These are phyloP conservation scores for Cutaneotrichosporon cutaneum DNA, from an alignment of 1,284 basidiomycete genomes.

Conservation along the genomic window DNA sequence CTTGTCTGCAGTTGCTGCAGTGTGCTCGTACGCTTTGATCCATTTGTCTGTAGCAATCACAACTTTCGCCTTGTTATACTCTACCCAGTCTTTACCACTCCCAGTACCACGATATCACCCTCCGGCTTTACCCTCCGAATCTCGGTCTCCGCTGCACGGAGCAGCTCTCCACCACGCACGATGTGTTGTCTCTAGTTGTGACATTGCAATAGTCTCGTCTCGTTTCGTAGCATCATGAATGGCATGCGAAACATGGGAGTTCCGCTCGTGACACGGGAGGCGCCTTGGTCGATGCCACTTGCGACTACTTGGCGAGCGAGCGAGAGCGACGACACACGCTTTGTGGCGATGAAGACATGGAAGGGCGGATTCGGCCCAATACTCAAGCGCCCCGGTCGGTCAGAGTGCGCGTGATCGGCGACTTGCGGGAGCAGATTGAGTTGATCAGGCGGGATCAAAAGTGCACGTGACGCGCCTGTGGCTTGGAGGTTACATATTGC, in stretches of 20 bases:
- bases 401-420: no score
- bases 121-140: not conserved
- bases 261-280: no score
- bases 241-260: not conserved
- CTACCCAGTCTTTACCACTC: not conserved
- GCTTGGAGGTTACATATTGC: no score
- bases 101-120: not conserved
- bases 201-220: not conserved
- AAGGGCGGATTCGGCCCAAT: no score
- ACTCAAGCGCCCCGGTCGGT: no score
- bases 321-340: no score
- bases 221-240: not conserved
- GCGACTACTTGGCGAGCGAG: no score
- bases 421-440: no score
- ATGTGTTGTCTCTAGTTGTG: conserved; percentile 1
- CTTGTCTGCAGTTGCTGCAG: not conserved
- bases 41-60: conserved; percentile 8
- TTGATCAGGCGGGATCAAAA: no score
- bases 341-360: no score
- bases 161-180: not conserved
- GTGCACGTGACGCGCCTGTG: no score
- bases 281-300: no score
- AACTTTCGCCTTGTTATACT: not conserved
- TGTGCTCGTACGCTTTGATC: not conserved
- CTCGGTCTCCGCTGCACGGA: not conserved